Percentiles rank a stretch among this genome's conserved stretches.
phyloP scores from a whole-genome alignment of 352 stramenopile species.

The Globisporangium rhizosaccharum region DNA sequence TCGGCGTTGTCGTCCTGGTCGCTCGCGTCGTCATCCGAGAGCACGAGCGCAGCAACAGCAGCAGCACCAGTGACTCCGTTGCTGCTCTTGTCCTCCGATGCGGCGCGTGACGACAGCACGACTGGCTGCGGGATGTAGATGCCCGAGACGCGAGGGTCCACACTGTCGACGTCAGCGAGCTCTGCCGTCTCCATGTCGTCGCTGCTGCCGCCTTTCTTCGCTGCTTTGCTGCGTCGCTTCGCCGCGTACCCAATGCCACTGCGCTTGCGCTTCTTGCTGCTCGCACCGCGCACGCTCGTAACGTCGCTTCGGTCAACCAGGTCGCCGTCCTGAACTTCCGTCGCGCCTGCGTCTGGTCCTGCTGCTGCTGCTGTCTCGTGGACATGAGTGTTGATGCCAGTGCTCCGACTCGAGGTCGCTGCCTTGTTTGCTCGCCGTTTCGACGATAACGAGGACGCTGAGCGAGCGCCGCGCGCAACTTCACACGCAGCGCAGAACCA shows the following conservation, averaged over 20 bases:
- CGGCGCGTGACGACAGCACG: background rate
- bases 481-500: constrained; percentile 33
- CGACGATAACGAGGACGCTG: background rate
- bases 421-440: background rate
- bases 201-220: background rate
- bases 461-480: background rate
- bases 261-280: constrained; percentile 23
- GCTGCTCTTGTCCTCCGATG: constrained; percentile 1
- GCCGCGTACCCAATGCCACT: constrained; percentile 8
- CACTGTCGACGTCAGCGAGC: background rate
- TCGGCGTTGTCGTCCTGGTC: constrained; percentile 26
- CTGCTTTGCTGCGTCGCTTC: constrained; percentile 8
- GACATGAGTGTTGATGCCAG: background rate
- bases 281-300: background rate
- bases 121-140: constrained; percentile 12
- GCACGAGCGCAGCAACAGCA: constrained; percentile 26
- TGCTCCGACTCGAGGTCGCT: background rate
- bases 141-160: background rate
- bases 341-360: background rate
- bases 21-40: constrained; percentile 39
- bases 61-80: constrained; percentile 15
- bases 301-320: no score
- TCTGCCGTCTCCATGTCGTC: background rate
- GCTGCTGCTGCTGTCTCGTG: background rate
- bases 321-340: background rate